Percentiles rank a stretch among this genome's conserved stretches.
Conservation (phyloP, 805 yeast species). For the Soucietia sequanensis region DNA sequence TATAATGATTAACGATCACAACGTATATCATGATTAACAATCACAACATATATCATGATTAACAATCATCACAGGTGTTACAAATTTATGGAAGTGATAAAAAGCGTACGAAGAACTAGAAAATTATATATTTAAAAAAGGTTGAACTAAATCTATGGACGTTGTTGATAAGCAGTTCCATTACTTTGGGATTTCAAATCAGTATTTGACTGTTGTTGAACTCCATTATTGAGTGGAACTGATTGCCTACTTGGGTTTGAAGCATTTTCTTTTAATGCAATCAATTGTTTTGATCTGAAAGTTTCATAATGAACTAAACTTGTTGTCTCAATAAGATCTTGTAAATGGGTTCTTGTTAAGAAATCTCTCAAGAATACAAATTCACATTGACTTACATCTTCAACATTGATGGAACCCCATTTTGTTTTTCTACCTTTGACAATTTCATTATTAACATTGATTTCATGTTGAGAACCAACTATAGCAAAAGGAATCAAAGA, state of each 20-base stretch:
- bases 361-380: constrained; percentile 92
- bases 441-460: constrained; percentile 71
- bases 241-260: constrained; percentile 42
- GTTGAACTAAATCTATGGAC: no score
- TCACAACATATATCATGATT: no score
- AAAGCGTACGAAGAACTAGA: no score
- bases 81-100: no score
- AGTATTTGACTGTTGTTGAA: no score
- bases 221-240: constrained; percentile 10
- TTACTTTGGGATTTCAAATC: no score
- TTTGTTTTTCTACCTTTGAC: constrained; percentile 89
- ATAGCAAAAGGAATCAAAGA: constrained; percentile 87
- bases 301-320: constrained; percentile 84
- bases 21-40: no score
- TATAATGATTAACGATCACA: no score
- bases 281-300: constrained; percentile 90
- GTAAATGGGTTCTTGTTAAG: constrained; percentile 91
- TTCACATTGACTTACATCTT: constrained; percentile 93
- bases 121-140: no score
- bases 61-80: no score
- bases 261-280: constrained; percentile 92
- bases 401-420: constrained; percentile 93
- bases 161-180: no score
- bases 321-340: constrained; percentile 93
- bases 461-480: constrained; percentile 83